These are phyloP conservation scores for Carex cristatella DNA, from an alignment of 176 grass and related monocot species.

Conservation along the genomic window DNA sequence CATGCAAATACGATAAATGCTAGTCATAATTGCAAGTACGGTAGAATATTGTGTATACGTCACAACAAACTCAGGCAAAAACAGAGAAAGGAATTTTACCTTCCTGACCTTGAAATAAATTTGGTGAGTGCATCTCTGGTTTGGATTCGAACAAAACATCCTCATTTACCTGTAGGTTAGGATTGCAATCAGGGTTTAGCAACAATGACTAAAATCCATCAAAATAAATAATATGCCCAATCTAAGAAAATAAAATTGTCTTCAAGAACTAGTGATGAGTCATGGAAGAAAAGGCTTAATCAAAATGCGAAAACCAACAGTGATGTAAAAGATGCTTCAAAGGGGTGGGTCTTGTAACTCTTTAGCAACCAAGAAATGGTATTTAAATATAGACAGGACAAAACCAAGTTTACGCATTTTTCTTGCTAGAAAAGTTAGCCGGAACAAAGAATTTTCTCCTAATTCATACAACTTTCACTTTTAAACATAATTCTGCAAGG, in stretches of 20 bases:
- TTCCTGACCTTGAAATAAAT: background rate
- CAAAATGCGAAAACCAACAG: background rate
- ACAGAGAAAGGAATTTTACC: background rate
- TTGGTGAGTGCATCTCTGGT: background rate
- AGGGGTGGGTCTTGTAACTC: background rate
- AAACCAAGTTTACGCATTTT: background rate
- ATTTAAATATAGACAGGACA: background rate
- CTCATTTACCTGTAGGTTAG: constrained; percentile 1
- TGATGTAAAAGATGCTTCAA: background rate
- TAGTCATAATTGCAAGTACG: background rate
- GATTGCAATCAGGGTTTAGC: background rate
- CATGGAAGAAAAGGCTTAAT: background rate
- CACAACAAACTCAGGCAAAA: background rate
- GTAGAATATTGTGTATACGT: background rate
- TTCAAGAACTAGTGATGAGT: background rate
- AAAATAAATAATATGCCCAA: background rate
- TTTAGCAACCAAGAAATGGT: background rate
- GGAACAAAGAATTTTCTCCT: background rate
- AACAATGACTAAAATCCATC: background rate
- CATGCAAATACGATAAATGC: background rate
- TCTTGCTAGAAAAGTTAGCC: background rate
- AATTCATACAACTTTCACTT: background rate
- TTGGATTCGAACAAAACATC: background rate
- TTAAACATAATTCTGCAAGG: background rate
- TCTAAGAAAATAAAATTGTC: background rate